Conservation (phyloP, 1,284 basidiomycete species). For the Sparassis latifolia region DNA sequence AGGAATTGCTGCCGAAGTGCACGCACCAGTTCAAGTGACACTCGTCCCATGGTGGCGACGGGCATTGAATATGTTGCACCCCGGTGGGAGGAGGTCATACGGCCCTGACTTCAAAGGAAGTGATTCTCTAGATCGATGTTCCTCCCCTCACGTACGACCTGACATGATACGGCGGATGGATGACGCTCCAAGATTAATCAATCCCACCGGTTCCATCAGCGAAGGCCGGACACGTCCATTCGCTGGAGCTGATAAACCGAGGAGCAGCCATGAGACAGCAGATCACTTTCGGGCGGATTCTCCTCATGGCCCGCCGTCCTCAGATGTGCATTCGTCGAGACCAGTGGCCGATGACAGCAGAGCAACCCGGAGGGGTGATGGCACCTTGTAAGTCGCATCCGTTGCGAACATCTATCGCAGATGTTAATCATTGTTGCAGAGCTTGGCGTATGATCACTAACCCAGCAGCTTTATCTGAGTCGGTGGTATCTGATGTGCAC, state of each 20-base stretch:
- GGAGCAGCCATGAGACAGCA: neutral
- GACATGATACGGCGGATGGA: slow-evolving; percentile 87
- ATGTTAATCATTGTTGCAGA: too few relatives aligned
- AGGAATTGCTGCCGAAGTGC: slow-evolving; percentile 12
- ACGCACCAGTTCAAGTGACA: slow-evolving; percentile 16
- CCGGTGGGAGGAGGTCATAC: neutral
- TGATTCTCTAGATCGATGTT: too few relatives aligned
- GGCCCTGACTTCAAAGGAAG: too few relatives aligned
- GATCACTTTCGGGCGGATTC: neutral
- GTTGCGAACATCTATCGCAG: too few relatives aligned
- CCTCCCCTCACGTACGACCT: slow-evolving; percentile 37
- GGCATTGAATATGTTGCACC: slow-evolving; percentile 7
- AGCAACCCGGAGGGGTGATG: too few relatives aligned
- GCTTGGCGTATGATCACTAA: too few relatives aligned
- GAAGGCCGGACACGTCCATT: slow-evolving; percentile 26
- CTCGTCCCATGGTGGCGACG: slow-evolving; percentile 21
- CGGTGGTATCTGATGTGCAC: too few relatives aligned
- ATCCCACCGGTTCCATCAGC: slow-evolving; percentile 73
- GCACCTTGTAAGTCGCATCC: too few relatives aligned
- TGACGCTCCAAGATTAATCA: slow-evolving; percentile 72
- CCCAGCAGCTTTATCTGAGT: too few relatives aligned
- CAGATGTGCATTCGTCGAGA: too few relatives aligned
- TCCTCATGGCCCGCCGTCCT: too few relatives aligned
- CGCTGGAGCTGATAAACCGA: slow-evolving; percentile 1
- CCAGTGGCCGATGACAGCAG: too few relatives aligned